These are phyloP conservation scores for Magnolia changhungtana DNA, from an alignment of 164 flowering plant species.

Conservation along the genomic window DNA sequence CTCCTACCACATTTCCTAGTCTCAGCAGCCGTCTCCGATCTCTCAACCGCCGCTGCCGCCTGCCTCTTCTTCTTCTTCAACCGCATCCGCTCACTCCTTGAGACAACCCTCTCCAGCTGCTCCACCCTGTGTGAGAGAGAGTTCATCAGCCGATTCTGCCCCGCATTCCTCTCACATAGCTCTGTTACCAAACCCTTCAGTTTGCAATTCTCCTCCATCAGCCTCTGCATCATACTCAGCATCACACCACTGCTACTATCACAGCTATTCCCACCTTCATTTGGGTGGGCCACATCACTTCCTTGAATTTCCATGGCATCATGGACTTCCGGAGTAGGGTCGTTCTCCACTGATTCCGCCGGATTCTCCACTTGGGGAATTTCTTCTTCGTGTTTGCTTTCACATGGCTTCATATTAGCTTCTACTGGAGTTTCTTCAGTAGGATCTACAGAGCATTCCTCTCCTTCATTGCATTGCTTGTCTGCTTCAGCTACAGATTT, in stretches of 20 bases:
- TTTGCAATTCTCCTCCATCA: conserved; percentile 47
- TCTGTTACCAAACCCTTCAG: conserved; percentile 50
- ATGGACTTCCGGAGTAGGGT: neutral
- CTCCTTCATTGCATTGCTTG: too few relatives aligned
- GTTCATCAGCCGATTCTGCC: conserved; percentile 39
- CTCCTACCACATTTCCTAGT: too few relatives aligned
- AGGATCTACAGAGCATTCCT: neutral
- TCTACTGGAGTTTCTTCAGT: neutral
- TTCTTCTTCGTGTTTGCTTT: neutral
- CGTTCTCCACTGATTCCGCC: too few relatives aligned
- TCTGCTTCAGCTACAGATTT: too few relatives aligned
- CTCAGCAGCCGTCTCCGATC: neutral
- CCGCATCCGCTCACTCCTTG: conserved; percentile 26
- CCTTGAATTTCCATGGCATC: conserved; percentile 8
- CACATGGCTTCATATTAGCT: neutral
- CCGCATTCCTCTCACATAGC: conserved; percentile 41
- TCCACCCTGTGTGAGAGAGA: conserved; percentile 52
- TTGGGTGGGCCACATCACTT: neutral
- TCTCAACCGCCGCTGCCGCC: neutral
- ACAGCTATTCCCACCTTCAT: neutral
- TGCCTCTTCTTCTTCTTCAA: conserved; percentile 32
- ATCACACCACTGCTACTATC: conserved; percentile 4
- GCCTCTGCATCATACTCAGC: conserved; percentile 29
- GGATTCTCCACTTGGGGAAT: neutral
- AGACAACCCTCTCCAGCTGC: conserved; percentile 50